Conservation (phyloP, 805 yeast species). For the Jamesozyma piceae region DNA sequence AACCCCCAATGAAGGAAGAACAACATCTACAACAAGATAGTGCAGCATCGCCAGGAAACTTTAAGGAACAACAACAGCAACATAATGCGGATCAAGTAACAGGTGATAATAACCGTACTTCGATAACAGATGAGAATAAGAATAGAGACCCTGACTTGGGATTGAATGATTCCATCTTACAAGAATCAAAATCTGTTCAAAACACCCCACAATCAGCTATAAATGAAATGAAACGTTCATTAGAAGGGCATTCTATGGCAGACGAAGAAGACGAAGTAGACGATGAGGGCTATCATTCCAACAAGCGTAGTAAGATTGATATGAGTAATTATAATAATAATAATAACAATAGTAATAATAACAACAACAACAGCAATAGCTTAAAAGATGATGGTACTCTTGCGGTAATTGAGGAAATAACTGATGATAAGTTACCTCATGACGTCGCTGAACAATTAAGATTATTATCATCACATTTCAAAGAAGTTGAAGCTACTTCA, state of each 20-base stretch:
- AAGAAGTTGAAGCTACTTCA: conserved; percentile 24
- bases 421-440: conserved; percentile 28
- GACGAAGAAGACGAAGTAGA: conserved; percentile 2
- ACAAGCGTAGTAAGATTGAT: conserved; percentile 6
- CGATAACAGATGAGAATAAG: not conserved
- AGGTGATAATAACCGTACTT: not conserved
- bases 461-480: conserved; percentile 28
- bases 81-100: not conserved
- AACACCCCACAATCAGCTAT: conserved; percentile 26
- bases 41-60: not conserved
- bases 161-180: conserved; percentile 5
- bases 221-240: conserved; percentile 17
- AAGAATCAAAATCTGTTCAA: conserved; percentile 14
- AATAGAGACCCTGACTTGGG: not conserved
- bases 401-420: conserved; percentile 21
- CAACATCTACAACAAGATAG: not conserved
- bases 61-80: not conserved
- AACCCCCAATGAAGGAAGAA: not conserved
- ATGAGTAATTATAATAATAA: not conserved
- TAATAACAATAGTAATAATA: conserved; percentile 1
- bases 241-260: conserved; percentile 4
- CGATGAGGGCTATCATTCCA: conserved; percentile 1
- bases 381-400: conserved; percentile 16
- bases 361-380: not conserved
- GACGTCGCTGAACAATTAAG: conserved; percentile 31